Conservation (phyloP, 345 rosid species). For the Salix koriyanagi region DNA sequence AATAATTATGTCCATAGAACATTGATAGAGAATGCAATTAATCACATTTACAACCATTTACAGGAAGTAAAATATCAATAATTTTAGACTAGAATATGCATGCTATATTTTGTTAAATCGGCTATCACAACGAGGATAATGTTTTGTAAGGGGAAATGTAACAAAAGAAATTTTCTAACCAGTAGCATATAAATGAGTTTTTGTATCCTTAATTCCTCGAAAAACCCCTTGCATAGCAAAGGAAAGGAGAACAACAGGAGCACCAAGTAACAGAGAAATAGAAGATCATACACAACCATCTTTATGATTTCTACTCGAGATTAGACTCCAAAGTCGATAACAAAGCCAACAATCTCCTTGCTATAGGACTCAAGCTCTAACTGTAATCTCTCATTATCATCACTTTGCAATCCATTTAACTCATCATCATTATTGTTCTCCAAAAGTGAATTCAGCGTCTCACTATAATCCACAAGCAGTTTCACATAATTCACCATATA, state of each 20-base stretch:
- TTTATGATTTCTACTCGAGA: constrained; percentile 67
- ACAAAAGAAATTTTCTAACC: constrained; percentile 1
- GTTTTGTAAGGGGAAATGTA: background rate
- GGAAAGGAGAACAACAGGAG: constrained; percentile 33
- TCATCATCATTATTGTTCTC: constrained; percentile 50
- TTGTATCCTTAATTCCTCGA: constrained; percentile 27
- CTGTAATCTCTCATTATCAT: constrained; percentile 16
- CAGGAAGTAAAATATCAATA: background rate
- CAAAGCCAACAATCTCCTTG: constrained; percentile 51
- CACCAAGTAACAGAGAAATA: constrained; percentile 13
- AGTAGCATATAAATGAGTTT: constrained; percentile 26
- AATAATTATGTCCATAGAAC: no score
- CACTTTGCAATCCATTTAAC: constrained; percentile 26
- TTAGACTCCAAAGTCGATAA: constrained; percentile 64
- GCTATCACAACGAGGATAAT: background rate
- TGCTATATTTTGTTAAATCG: background rate
- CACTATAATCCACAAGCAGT: constrained; percentile 74
- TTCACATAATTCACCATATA: constrained; percentile 39
- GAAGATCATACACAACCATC: no score
- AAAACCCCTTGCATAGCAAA: constrained; percentile 30
- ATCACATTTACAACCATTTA: no score
- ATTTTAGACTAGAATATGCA: background rate
- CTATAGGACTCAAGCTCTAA: constrained; percentile 52
- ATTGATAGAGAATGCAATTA: no score
- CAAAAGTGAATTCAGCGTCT: constrained; percentile 50